Conservation (phyloP, 2,329 filamentous ascomycete species). For the Alternaria panax region DNA sequence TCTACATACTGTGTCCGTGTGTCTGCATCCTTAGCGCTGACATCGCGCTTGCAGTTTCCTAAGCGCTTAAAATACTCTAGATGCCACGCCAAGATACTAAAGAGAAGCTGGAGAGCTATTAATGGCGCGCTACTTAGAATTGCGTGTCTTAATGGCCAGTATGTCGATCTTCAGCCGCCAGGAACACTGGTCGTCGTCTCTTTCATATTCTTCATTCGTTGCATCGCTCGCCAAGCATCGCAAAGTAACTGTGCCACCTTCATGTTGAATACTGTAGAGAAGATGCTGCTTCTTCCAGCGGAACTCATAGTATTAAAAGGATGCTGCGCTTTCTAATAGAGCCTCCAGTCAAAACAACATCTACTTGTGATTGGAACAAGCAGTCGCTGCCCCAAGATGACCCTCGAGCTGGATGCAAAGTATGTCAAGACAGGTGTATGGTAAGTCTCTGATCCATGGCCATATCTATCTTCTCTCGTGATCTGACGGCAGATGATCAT, state of each 20-base stretch:
- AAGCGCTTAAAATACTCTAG: neutral
- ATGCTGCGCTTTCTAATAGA: neutral
- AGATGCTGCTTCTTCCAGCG: neutral
- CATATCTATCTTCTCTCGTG: fast-evolving
- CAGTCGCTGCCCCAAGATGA: neutral
- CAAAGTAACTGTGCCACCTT: neutral
- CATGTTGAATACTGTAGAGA: neutral
- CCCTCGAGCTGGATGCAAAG: neutral
- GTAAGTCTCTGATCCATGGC: neutral
- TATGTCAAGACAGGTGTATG: neutral
- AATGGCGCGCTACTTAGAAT: neutral
- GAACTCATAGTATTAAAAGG: neutral
- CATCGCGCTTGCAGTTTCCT: neutral
- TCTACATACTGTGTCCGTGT: neutral
- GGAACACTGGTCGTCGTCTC: neutral
- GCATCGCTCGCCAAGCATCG: neutral
- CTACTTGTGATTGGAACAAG: neutral
- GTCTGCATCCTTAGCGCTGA: neutral
- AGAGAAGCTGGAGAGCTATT: neutral
- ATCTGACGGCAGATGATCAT: neutral
- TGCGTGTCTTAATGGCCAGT: neutral
- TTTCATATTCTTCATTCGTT: neutral
- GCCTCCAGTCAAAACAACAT: neutral
- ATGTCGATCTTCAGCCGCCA: neutral
- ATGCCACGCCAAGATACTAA: neutral